Evolutionary conservation across 2,329 filamentous ascomycete genomes (phyloP).

Genomic region (Exophiala sp.): DNA sequence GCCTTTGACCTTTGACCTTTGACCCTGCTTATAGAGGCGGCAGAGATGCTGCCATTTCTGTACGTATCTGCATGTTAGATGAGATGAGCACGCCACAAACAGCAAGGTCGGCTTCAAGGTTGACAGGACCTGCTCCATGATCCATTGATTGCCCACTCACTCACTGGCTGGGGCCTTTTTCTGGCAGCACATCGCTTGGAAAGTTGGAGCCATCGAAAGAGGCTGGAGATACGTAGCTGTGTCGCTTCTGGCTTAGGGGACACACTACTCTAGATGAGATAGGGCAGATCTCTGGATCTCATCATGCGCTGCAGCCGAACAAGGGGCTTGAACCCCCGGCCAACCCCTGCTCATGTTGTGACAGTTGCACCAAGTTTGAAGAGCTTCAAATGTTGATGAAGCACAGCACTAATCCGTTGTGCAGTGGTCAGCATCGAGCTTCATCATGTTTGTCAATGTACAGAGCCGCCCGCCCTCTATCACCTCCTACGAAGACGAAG

Average conservation of each 20-base stretch:
- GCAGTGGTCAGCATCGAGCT: conserved; percentile 1
- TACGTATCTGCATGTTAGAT: too few species aligned
- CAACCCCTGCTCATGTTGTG: conserved; percentile 13
- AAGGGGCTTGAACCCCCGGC: conserved; percentile 2
- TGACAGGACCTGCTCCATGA: conserved; percentile 1
- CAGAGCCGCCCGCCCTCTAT: conserved; percentile 1
- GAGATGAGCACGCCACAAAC: conserved; percentile 6
- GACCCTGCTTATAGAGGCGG: not conserved
- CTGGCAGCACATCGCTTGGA: conserved; percentile 1
- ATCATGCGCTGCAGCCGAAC: conserved; percentile 3
- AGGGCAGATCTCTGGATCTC: conserved; percentile 24
- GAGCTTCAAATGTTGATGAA: conserved; percentile 5
- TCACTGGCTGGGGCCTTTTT: not conserved
- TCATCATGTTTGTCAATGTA: conserved; percentile 10
- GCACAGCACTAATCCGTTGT: conserved; percentile 7
- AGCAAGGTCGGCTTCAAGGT: conserved; percentile 11
- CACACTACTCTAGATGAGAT: conserved; percentile 6
- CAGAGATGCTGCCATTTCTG: not conserved
- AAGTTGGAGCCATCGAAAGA: conserved; percentile 13
- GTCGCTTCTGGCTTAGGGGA: conserved; percentile 4
- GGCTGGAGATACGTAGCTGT: conserved; percentile 6
- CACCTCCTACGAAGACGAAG: not conserved
- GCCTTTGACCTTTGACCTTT: not conserved
- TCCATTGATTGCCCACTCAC: not conserved
- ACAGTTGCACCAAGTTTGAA: conserved; percentile 13